Evolutionary conservation across 176 grass and related monocot species (phyloP).

Genomic region (Thinopyrum elongatum): DNA sequence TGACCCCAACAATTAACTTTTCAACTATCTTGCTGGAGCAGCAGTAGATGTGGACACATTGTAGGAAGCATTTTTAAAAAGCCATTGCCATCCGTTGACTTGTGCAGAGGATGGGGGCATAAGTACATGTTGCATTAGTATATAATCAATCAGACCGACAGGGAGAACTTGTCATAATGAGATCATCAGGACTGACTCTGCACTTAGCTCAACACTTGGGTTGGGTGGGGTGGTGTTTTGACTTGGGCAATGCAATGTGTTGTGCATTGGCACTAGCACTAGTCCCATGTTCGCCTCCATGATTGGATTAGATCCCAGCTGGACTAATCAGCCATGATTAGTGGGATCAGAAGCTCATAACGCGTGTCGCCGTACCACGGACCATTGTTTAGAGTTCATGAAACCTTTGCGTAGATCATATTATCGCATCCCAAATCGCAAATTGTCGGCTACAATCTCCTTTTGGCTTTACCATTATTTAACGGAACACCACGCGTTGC

Average conservation of each 20-base stretch:
- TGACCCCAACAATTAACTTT: slow-evolving; percentile 15
- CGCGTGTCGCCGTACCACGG: neutral
- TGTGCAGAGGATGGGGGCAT: neutral
- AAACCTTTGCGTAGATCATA: neutral
- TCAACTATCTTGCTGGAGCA: neutral
- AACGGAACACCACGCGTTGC: neutral
- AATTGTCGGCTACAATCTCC: neutral
- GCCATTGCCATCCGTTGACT: neutral
- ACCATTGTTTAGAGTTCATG: neutral
- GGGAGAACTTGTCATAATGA: neutral
- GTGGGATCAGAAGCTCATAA: slow-evolving; percentile 6
- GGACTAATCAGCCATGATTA: neutral
- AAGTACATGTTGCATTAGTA: too few species aligned
- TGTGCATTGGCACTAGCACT: slow-evolving; percentile 7
- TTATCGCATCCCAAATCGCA: neutral
- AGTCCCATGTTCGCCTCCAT: slow-evolving; percentile 24
- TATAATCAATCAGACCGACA: slow-evolving; percentile 10
- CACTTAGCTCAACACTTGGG: neutral
- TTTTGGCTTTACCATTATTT: neutral
- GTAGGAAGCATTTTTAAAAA: neutral
- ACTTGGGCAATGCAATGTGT: slow-evolving; percentile 18
- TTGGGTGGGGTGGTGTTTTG: neutral
- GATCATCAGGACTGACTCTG: neutral
- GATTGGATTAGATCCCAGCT: neutral
- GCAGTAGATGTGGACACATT: neutral